Percentiles rank a stretch among this genome's conserved stretches.
phyloP scores from a whole-genome alignment of 2,329 filamentous ascomycete genomes.

The Cladosporium sp. region DNA sequence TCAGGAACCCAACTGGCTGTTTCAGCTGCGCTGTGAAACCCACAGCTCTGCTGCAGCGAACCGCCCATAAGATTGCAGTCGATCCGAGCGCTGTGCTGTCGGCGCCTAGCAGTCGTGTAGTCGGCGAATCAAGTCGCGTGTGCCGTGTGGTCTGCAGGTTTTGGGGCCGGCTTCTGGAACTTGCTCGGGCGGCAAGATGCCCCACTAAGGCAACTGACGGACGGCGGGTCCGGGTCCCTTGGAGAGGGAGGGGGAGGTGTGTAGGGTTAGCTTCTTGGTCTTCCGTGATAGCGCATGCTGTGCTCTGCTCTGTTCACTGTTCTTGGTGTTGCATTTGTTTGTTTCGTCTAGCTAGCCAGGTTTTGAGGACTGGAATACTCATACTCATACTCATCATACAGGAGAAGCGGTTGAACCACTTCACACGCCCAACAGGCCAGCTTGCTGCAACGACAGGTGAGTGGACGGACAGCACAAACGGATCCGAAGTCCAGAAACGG shows the following conservation, averaged over 20 bases:
- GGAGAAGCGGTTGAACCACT: not conserved
- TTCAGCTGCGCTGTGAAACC: not conserved
- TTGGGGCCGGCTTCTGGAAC: slow-evolving; percentile 9
- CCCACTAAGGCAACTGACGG: slow-evolving; percentile 4
- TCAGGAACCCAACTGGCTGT: not conserved
- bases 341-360: not conserved
- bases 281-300: too few relatives aligned
- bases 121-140: slow-evolving; percentile 3
- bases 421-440: not conserved
- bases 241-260: not conserved
- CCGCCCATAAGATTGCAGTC: not conserved
- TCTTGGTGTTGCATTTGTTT: not conserved
- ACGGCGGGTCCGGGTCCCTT: slow-evolving; percentile 5
- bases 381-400: not conserved
- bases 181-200: slow-evolving; percentile 1
- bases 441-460: not conserved
- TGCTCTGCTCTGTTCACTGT: not conserved
- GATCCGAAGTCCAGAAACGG: not conserved
- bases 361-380: not conserved
- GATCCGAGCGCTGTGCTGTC: not conserved
- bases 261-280: not conserved
- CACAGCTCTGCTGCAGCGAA: not conserved
- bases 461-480: not conserved
- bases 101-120: not conserved
- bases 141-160: slow-evolving; percentile 3